phyloP scores from a whole-genome alignment of 495 filamentous ascomycete species.

The Penicillium robsamsonii region DNA sequence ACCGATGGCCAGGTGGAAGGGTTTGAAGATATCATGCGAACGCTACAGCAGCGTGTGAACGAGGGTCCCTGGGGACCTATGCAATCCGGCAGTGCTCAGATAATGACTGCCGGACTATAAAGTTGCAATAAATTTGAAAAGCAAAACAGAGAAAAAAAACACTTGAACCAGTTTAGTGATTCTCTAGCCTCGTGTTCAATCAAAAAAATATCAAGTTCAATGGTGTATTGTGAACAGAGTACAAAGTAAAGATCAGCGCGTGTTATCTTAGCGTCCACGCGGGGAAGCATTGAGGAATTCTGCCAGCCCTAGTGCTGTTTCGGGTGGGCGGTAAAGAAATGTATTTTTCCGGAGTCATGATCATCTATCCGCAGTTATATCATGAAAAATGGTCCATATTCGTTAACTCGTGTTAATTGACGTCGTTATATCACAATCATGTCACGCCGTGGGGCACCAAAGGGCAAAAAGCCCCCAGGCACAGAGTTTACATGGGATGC shows the following conservation, averaged over 20 bases:
- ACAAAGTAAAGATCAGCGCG: constrained; percentile 5
- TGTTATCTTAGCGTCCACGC: constrained; percentile 11
- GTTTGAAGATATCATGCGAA: constrained; percentile 46
- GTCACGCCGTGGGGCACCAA: constrained; percentile 43
- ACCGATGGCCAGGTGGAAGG: constrained; percentile 32
- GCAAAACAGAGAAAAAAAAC: too few relatives aligned
- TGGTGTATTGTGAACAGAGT: background rate
- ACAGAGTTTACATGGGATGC: constrained; percentile 44
- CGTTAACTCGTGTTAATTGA: background rate
- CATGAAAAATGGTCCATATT: background rate
- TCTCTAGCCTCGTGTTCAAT: background rate
- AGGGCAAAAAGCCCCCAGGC: constrained; percentile 40
- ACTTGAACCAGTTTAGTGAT: background rate
- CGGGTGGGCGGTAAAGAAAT: constrained; percentile 11
- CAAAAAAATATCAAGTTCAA: background rate
- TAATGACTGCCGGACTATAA: constrained; percentile 42
- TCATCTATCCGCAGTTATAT: background rate
- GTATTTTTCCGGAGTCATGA: constrained; percentile 10
- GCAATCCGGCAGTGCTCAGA: constrained; percentile 27
- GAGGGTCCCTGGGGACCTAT: constrained; percentile 45
- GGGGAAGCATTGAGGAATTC: constrained; percentile 3
- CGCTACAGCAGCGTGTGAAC: constrained; percentile 42
- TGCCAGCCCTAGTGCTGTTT: constrained; percentile 11
- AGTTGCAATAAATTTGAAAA: background rate
- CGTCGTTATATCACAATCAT: constrained; percentile 14